Evolutionary conservation across 495 filamentous ascomycete species (phyloP).

Genomic region (Jackrogersella multiformis): DNA sequence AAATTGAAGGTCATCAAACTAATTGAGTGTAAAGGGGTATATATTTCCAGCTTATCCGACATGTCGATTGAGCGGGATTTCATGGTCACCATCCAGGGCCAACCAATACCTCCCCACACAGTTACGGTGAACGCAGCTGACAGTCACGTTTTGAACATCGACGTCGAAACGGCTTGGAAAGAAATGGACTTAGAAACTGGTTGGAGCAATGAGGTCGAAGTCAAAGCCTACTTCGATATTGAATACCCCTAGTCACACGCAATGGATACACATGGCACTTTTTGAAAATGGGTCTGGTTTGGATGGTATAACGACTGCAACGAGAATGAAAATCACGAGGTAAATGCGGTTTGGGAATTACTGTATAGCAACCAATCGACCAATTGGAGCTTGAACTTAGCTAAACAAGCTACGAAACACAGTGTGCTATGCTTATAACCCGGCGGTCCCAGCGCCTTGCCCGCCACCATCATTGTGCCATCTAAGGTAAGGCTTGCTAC

Average conservation of each 20-base stretch:
- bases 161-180: constrained; percentile 81
- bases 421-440: background rate
- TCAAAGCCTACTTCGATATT: constrained; percentile 68
- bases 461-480: background rate
- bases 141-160: constrained; percentile 74
- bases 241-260: constrained; percentile 37
- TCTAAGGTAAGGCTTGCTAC: background rate
- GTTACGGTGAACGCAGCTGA: constrained; percentile 66
- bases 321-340: constrained; percentile 14
- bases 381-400: background rate
- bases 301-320: background rate
- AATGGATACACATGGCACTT: background rate
- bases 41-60: constrained; percentile 71
- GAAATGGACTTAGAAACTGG: constrained; percentile 73
- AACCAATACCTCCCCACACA: constrained; percentile 70
- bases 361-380: background rate
- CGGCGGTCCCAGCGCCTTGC: background rate
- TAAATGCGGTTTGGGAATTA: background rate
- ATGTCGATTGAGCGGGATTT: constrained; percentile 71
- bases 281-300: background rate
- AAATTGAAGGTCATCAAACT: background rate
- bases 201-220: constrained; percentile 84
- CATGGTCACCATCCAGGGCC: constrained; percentile 78
- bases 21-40: constrained; percentile 61
- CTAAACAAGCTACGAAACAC: background rate